Conservation (phyloP, 108 stramenopile species). For the Schizochytrium sp. region DNA sequence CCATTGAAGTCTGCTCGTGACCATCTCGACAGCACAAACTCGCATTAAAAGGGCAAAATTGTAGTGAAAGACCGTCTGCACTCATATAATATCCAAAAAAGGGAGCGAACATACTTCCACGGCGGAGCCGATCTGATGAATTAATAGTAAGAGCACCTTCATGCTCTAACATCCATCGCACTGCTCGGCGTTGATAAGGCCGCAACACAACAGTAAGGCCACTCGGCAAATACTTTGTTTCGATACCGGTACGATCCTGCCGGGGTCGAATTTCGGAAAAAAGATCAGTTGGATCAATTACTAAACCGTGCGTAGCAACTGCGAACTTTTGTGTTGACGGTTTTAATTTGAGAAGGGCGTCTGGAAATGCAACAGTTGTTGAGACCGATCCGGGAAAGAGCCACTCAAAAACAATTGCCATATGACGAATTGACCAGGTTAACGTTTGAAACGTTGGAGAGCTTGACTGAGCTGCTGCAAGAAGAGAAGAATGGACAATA, state of each 20-base stretch:
- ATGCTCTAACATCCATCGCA: constrained; percentile 53
- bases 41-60: background rate
- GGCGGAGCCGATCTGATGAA: background rate
- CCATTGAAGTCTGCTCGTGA: background rate
- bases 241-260: background rate
- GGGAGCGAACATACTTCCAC: background rate
- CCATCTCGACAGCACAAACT: background rate
- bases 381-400: constrained; percentile 48
- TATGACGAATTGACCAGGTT: constrained; percentile 3
- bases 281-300: background rate
- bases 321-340: background rate
- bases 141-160: background rate
- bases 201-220: constrained; percentile 29
- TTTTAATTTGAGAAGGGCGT: background rate
- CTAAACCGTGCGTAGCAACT: background rate
- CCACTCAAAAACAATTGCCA: constrained; percentile 9
- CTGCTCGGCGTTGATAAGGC: constrained; percentile 44
- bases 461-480: background rate
- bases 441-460: background rate
- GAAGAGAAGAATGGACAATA: background rate
- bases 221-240: background rate
- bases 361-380: background rate
- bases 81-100: constrained; percentile 1
- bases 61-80: background rate
- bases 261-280: background rate